These are phyloP conservation scores for Sarocladium kiliense DNA, from an alignment of 2,329 filamentous ascomycete genomes.

Conservation along the genomic window DNA sequence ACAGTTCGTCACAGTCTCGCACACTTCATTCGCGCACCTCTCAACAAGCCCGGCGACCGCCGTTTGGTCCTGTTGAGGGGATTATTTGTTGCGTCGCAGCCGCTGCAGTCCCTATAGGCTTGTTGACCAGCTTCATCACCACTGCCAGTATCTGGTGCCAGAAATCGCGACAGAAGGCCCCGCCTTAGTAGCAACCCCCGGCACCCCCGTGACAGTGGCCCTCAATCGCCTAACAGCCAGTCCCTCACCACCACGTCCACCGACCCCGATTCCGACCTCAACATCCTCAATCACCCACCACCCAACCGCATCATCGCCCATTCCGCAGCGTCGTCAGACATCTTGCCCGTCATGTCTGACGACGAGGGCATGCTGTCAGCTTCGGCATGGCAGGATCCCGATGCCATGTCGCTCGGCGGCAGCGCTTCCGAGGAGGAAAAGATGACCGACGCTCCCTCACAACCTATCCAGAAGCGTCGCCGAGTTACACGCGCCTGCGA, in stretches of 20 bases:
- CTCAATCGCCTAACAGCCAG: neutral
- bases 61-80: neutral
- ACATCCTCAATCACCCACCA: constrained; percentile 12
- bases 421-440: constrained; percentile 39
- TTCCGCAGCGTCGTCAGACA: constrained; percentile 14
- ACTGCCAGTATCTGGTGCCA: neutral
- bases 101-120: neutral
- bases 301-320: neutral
- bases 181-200: neutral
- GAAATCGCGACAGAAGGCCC: constrained; percentile 3
- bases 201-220: constrained; percentile 1
- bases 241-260: constrained; percentile 2
- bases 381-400: constrained; percentile 22
- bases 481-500: constrained; percentile 78
- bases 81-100: neutral
- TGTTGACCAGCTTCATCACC: neutral
- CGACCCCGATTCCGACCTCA: neutral
- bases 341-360: constrained; percentile 37
- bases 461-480: constrained; percentile 68
- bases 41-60: neutral
- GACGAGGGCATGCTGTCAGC: constrained; percentile 34
- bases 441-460: constrained; percentile 34
- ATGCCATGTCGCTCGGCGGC: constrained; percentile 34
- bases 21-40: neutral
- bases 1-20: neutral